Percentiles rank a stretch among this genome's conserved stretches.
These are phyloP conservation scores for Pythium coloratum DNA, from an alignment of 352 stramenopile species.

Conservation along the genomic window DNA sequence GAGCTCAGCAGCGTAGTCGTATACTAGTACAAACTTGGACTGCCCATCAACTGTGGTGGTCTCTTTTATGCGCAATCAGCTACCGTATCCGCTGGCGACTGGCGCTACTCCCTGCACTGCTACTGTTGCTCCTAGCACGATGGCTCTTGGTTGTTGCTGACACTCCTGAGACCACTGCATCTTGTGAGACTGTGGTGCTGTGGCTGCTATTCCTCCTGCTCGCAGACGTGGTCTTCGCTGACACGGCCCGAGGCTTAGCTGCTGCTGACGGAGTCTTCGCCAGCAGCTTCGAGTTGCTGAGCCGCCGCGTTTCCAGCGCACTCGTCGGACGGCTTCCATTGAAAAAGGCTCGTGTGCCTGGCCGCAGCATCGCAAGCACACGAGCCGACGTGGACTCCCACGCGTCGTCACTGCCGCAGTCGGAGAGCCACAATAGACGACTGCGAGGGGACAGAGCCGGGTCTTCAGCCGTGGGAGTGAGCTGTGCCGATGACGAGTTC, in stretches of 20 bases:
- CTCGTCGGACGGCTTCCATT: constrained; percentile 11
- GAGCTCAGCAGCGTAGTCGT: constrained; percentile 20
- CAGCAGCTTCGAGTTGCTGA: constrained; percentile 5
- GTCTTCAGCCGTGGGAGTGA: neutral
- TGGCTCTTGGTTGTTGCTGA: neutral
- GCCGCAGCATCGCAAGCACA: constrained; percentile 25
- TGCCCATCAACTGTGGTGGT: neutral
- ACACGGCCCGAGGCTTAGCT: constrained; percentile 10
- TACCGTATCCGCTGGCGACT: neutral
- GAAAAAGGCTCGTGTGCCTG: neutral
- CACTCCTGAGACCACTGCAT: neutral
- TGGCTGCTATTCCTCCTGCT: neutral
- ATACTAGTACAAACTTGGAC: neutral
- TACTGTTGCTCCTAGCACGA: neutral
- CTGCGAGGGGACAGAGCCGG: constrained; percentile 53
- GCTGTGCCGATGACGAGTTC: constrained; percentile 14
- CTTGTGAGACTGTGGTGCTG: neutral
- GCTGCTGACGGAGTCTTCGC: neutral
- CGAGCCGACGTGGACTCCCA: constrained; percentile 7
- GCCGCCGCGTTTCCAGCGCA: constrained; percentile 6
- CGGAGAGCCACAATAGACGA: constrained; percentile 63
- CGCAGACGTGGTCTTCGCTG: constrained; percentile 3
- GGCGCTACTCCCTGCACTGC: neutral
- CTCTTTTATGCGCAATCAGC: constrained; percentile 13
- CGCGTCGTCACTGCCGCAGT: constrained; percentile 31